Evolutionary conservation across 2,329 filamentous ascomycete genomes (phyloP).

Genomic region (Davidsoniella australis): DNA sequence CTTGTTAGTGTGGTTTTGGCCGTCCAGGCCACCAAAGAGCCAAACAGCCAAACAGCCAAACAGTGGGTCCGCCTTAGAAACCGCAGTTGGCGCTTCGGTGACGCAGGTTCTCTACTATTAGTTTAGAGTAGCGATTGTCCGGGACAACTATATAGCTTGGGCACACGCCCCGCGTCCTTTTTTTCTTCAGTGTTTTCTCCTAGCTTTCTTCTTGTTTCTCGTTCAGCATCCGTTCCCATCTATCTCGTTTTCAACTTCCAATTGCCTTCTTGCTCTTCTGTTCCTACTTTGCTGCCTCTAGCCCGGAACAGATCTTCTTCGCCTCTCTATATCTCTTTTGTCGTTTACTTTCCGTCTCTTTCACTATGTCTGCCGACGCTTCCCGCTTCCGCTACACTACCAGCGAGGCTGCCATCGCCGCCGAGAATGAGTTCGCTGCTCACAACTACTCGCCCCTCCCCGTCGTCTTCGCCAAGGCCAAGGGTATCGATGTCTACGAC

Average conservation of each 20-base stretch:
- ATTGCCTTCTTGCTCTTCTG: too few relatives aligned
- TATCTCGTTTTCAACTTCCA: not conserved
- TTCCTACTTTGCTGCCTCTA: not conserved
- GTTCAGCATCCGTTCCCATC: not conserved
- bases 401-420: conserved; percentile 59
- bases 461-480: conserved; percentile 75
- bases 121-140: not conserved
- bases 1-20: too few relatives aligned
- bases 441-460: conserved; percentile 99
- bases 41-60: too few relatives aligned
- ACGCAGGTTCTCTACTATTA: too few relatives aligned
- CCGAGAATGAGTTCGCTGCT: conserved; percentile 72
- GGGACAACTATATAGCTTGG: not conserved
- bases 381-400: conserved; percentile 55
- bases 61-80: too few relatives aligned
- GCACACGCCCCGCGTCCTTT: not conserved
- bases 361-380: conserved; percentile 42
- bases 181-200: not conserved
- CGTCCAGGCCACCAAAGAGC: too few relatives aligned
- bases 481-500: conserved; percentile 86
- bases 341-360: conserved; percentile 3
- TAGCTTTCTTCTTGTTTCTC: not conserved
- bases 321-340: not conserved
- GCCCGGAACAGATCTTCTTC: not conserved
- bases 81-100: too few relatives aligned